Percentiles rank a stretch among this genome's conserved stretches.
Evolutionary conservation across 2,329 filamentous ascomycete species (phyloP).

Genomic region (Fusarium citri): DNA sequence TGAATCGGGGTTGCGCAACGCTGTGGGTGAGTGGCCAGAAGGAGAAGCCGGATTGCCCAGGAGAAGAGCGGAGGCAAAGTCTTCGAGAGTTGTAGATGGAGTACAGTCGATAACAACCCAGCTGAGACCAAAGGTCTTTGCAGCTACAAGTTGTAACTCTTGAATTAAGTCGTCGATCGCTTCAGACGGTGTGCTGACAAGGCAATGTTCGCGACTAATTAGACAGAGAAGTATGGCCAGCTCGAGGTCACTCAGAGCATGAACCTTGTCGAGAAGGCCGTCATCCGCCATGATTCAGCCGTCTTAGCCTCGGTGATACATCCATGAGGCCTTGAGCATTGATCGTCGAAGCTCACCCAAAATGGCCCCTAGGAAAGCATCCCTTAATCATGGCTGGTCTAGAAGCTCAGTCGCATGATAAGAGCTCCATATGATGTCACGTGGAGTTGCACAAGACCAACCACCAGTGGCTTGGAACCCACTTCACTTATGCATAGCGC

Average conservation of each 20-base stretch:
- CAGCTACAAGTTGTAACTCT: constrained; percentile 79
- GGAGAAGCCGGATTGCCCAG: constrained; percentile 47
- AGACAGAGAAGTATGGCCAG: constrained; percentile 87
- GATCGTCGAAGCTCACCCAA: constrained; percentile 2
- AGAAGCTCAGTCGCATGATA: constrained; percentile 40
- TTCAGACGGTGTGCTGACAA: constrained; percentile 78
- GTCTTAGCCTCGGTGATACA: constrained; percentile 27
- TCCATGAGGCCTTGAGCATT: constrained; percentile 45
- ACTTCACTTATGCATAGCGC: constrained; percentile 45
- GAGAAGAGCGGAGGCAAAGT: constrained; percentile 80
- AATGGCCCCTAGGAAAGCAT: constrained; percentile 11
- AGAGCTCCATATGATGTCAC: constrained; percentile 46
- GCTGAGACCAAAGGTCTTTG: constrained; percentile 77
- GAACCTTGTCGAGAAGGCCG: constrained; percentile 74
- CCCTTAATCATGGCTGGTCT: constrained; percentile 18
- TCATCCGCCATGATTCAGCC: constrained; percentile 68
- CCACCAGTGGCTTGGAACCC: constrained; percentile 3
- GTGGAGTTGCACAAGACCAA: constrained; percentile 43
- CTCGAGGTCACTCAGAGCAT: constrained; percentile 86
- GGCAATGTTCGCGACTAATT: constrained; percentile 84
- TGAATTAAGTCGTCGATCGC: constrained; percentile 75
- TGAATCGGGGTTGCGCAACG: constrained; percentile 45
- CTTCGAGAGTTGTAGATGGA: constrained; percentile 78
- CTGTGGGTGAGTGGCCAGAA: constrained; percentile 44
- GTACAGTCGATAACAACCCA: constrained; percentile 79